Evolutionary conservation across 495 filamentous ascomycete species (phyloP), one percentile per base, ranked within the genome.

Genomic region (Aspergillus egyptiacus): DNA sequence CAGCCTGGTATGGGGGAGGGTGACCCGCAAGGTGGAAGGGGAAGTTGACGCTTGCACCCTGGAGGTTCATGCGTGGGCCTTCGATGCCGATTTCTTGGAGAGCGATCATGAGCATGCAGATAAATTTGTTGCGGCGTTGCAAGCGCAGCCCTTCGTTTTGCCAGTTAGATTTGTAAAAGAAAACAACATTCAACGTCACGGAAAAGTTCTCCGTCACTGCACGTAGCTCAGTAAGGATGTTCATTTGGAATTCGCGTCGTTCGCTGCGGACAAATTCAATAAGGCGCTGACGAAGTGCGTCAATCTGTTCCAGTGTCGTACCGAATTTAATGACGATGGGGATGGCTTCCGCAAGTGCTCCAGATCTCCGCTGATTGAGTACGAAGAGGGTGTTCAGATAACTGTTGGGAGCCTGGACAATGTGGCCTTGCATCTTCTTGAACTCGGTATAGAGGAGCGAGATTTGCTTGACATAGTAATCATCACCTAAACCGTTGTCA

Each of bases 381-480:
- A 97, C 93, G 64, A 96, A 96, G 6, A 97, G 78, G 0, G 81
- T 86, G 59, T 96, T 97, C 20, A 97, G 76, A 42, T 95, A 84
- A 47, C 83, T 91, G 74, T 97, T 97, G 3, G 93, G 93, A 0
- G 91, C 93, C 63, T 97, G 91, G 2, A 97, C 91, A 11, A 96
- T 81, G 53, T 96, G 90, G 10, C 91, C 91, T 60, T 96, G 84
- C 83, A 96, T 89, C 71, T 96, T 97, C 71, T 96, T 96, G 73
- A 96, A 95, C 60, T 96, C 93, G 22, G 93, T 96, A 60, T 90
- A 96, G 8, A 98, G 79, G n/a, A 97, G 73, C 6, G 89, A 85
- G 35, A 96, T 91, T 54, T 96, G 87, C 47, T 95, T 91, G 44
- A 98, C 89, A 51, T 95, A 95, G 69, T 96, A 96, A 57, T 95